A percentile compares a stretch with the other conserved stretches of the same genome.
Evolutionary conservation across 169 alveolate species (phyloP).

Genomic region (Cryptosporidium ryanae): DNA sequence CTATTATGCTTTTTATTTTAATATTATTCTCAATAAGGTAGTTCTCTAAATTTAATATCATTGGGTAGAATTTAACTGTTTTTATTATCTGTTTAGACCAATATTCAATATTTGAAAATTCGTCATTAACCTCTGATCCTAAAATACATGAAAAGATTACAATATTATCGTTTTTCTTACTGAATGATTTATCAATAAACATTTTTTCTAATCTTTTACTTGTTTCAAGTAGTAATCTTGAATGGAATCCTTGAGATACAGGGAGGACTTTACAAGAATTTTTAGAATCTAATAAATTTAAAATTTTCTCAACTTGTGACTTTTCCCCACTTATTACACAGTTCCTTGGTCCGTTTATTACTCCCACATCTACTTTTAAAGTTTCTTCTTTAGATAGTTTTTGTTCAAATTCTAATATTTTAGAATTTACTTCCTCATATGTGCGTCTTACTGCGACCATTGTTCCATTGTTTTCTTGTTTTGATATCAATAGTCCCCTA

Average conservation of each 20-base stretch:
- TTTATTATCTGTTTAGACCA: slow-evolving; percentile 75
- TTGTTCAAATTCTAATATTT: slow-evolving; percentile 10
- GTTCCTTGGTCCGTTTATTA: slow-evolving; percentile 81
- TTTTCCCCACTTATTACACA: slow-evolving; percentile 80
- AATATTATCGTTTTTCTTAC: slow-evolving; percentile 14
- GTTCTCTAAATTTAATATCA: slow-evolving; percentile 34
- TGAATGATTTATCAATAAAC: slow-evolving; percentile 23
- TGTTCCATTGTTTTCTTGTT: slow-evolving; percentile 51
- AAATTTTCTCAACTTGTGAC: slow-evolving; percentile 74
- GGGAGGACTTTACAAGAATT: slow-evolving; percentile 47
- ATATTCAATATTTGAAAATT: slow-evolving; percentile 43
- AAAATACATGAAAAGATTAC: slow-evolving; percentile 66
- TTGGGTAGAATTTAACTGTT: slow-evolving; percentile 72
- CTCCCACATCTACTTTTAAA: slow-evolving; percentile 16
- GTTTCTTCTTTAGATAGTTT: slow-evolving; percentile 1
- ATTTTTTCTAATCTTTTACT: slow-evolving; percentile 13
- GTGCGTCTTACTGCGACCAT: slow-evolving; percentile 78
- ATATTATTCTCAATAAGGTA: slow-evolving; percentile 8
- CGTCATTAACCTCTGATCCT: slow-evolving; percentile 57
- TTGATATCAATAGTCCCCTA: slow-evolving; percentile 73
- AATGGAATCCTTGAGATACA: slow-evolving; percentile 79
- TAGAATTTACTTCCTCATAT: slow-evolving; percentile 65
- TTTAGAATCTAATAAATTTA: slow-evolving; percentile 37
- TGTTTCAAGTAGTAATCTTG: slow-evolving; percentile 64
- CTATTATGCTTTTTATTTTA: slow-evolving; percentile 65